Base-by-base conservation (phyloP, 257 asterid species). In the Nicotiana tomentosiformis region DNA sequence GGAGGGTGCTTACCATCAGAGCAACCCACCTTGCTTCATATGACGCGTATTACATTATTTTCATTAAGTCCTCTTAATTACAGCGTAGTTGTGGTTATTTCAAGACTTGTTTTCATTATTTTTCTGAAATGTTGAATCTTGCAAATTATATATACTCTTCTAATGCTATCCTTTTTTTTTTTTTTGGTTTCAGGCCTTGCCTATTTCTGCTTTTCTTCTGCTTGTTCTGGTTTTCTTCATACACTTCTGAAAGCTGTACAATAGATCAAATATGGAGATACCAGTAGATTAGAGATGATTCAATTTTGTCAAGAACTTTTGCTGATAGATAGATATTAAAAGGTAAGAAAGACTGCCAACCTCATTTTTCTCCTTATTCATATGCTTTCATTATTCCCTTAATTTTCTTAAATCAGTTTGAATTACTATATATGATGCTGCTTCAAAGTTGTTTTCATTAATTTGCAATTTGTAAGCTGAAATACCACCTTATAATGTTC, bases 211-310 rank as follows among this genome's bases (percentile, higher is more conserved):
- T 51, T 14, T 81, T 66, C 57, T 81, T 81, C 83, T 66, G 51
- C 61, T 66, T 17, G 1, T 81, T 35, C 39, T 81, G 33, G 20
- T 51, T 29, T 66, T 29, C 83, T 66, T 51, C 43, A 35, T 82
- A 37, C 84, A 70, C 15, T 9, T 26, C 18, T 58, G 81, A 61
- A 35, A 33, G 74, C 20, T 16, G 72, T 56, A 32, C 12, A 60
- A 78, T 49, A 78, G 70, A 78, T 32, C 64, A 76, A 20, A 51
- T 26, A 58, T 58, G 65, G 29, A 18, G 65, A 76, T 3, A 57
- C 35, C 15, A 51, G 26, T 61, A 76, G 64, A 76, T 76, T 76
- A 76, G 80, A 76, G 46, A 72, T 46, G 39, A 72, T 76, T 76
- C 80, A 76, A 14, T 7, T 76, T 26, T 74, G 3, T 51, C 64